Conservation (phyloP, 2,329 filamentous ascomycete genomes). For the Dactylellina leptospora region DNA sequence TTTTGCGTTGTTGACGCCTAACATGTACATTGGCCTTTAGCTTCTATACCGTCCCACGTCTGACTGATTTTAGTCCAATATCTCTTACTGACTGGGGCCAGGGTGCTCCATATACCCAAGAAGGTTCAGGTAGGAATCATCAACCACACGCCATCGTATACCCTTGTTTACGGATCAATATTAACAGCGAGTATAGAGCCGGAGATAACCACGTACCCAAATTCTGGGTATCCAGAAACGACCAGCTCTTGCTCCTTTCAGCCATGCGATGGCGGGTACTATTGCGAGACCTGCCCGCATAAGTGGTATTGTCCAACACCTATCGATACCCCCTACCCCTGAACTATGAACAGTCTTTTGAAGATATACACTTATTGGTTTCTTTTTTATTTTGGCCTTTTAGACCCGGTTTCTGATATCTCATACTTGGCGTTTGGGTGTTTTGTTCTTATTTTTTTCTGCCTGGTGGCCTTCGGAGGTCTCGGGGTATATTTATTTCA, state of each 20-base stretch:
- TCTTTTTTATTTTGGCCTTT: conserved; percentile 1
- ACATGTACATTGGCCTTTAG: conserved; percentile 10
- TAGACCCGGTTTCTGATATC: no score
- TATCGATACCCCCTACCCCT: conserved; percentile 5
- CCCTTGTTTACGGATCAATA: no score
- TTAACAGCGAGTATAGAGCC: conserved; percentile 14
- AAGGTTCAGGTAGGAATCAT: conserved; percentile 12
- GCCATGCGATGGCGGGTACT: conserved; percentile 43
- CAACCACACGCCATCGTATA: no score
- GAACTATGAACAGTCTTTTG: neutral
- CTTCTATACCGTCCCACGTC: conserved; percentile 14
- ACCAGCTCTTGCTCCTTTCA: conserved; percentile 37
- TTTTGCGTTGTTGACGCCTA: conserved; percentile 2
- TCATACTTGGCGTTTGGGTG: conserved; percentile 3
- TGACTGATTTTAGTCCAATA: conserved; percentile 21
- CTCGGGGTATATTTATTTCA: conserved; percentile 14
- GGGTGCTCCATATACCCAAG: conserved; percentile 1
- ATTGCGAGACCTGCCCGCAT: conserved; percentile 46
- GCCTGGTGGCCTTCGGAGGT: conserved; percentile 10
- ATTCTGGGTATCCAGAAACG: conserved; percentile 3
- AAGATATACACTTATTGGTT: neutral
- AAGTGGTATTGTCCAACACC: conserved; percentile 48
- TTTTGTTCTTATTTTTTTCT: conserved; percentile 16
- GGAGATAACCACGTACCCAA: neutral
- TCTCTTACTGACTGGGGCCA: conserved; percentile 36